Conservation (phyloP, 768 basidiomycete species). For the Russula griseocarnosa region DNA sequence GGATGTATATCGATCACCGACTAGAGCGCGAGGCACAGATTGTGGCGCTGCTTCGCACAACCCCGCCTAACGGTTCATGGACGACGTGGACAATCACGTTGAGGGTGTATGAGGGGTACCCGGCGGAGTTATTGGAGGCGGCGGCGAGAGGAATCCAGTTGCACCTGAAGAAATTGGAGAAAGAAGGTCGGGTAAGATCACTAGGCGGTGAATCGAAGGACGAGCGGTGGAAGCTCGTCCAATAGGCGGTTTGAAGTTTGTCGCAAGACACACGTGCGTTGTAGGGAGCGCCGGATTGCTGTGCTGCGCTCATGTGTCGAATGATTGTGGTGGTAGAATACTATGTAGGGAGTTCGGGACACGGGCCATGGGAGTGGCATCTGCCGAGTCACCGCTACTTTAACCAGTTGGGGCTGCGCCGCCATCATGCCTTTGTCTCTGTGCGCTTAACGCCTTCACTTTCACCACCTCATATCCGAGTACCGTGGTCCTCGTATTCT, state of each 20-base stretch:
- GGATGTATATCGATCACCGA: constrained; percentile 75
- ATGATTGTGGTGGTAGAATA: background rate
- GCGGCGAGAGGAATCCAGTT: constrained; percentile 66
- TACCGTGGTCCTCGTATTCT: background rate
- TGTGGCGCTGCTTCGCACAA: constrained; percentile 44
- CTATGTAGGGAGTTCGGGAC: too few species aligned
- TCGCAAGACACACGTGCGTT: background rate
- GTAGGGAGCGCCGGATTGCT: too few species aligned
- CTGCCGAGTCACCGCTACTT: too few species aligned
- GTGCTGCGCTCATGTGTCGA: background rate
- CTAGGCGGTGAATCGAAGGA: constrained; percentile 52
- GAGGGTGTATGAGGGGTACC: constrained; percentile 67
- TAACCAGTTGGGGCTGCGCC: too few species aligned
- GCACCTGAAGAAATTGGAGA: constrained; percentile 69
- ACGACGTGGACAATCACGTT: constrained; percentile 64
- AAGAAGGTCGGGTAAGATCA: constrained; percentile 53
- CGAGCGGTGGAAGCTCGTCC: constrained; percentile 43
- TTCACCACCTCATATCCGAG: background rate
- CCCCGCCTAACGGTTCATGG: constrained; percentile 41
- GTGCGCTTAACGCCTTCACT: background rate
- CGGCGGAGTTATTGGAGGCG: constrained; percentile 63
- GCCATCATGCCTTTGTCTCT: background rate
- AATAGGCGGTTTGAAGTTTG: background rate
- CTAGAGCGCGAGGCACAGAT: constrained; percentile 79
- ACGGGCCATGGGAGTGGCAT: too few species aligned